phyloP scores from a whole-genome alignment of 176 grass and related monocot species.

The Carex cristatella region DNA sequence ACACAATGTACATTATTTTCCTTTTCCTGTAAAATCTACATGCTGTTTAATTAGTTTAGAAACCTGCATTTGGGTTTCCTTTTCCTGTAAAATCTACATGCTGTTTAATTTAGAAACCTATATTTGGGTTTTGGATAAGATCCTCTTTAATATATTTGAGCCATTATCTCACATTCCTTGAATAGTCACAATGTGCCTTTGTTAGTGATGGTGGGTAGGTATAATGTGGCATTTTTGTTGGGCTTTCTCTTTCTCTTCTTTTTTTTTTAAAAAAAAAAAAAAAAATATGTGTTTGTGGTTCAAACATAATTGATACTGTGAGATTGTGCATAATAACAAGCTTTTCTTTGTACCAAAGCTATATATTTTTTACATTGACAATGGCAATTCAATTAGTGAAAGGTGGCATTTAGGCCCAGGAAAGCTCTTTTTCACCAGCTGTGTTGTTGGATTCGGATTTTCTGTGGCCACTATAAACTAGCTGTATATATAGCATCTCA shows the following conservation, averaged over 20 bases:
- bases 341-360: constrained; percentile 26
- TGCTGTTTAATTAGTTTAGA: too few relatives aligned
- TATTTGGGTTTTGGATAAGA: neutral
- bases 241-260: constrained; percentile 7
- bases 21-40: too few relatives aligned
- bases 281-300: neutral
- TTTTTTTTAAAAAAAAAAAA: too few relatives aligned
- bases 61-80: too few relatives aligned
- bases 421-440: constrained; percentile 5
- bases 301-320: neutral
- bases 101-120: neutral
- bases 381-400: neutral
- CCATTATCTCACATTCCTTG: neutral
- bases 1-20: neutral
- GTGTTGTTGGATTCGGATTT: neutral
- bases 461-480: neutral
- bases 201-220: neutral
- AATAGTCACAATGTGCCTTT: neutral
- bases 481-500: neutral
- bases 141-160: neutral
- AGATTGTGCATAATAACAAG: constrained; percentile 3
- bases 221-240: constrained; percentile 14
- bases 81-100: too few relatives aligned
- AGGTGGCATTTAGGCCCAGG: neutral
- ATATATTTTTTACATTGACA: constrained; percentile 11